These are phyloP conservation scores for Rubia occidens DNA, from an alignment of 305 asterid species.

Conservation along the genomic window DNA sequence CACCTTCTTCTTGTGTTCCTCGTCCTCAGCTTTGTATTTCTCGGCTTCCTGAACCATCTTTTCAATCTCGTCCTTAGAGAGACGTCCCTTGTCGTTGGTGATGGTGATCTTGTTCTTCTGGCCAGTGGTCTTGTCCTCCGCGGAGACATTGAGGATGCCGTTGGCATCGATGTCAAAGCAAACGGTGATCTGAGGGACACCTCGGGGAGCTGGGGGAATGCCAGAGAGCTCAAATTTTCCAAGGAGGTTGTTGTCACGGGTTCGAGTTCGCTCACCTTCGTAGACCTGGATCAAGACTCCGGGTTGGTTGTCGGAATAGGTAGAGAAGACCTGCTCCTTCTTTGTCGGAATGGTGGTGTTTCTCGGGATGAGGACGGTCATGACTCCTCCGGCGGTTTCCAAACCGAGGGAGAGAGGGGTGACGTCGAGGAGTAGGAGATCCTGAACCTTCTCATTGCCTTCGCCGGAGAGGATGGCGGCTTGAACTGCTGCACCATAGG, in stretches of 20 bases:
- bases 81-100: constrained; percentile 31
- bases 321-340: constrained; percentile 33
- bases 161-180: constrained; percentile 37
- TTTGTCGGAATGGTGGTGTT: constrained; percentile 33
- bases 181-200: constrained; percentile 31
- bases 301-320: constrained; percentile 32
- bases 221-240: constrained; percentile 38
- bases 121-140: constrained; percentile 33
- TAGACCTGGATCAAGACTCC: constrained; percentile 32
- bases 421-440: constrained; percentile 27
- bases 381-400: constrained; percentile 36
- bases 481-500: constrained; percentile 35
- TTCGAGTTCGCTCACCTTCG: constrained; percentile 32
- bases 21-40: constrained; percentile 30
- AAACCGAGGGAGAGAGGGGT: constrained; percentile 30
- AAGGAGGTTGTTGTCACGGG: constrained; percentile 27
- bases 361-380: constrained; percentile 30
- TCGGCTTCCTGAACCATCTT: constrained; percentile 36
- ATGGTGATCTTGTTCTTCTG: constrained; percentile 34
- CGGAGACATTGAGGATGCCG: constrained; percentile 30
- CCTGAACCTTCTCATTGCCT: constrained; percentile 32
- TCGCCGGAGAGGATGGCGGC: constrained; percentile 33
- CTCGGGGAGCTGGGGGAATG: constrained; percentile 33
- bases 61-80: constrained; percentile 32
- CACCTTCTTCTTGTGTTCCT: constrained; percentile 34